phyloP scores from a whole-genome alignment of 495 filamentous ascomycete genomes.

The Xeromyces bisporus region DNA sequence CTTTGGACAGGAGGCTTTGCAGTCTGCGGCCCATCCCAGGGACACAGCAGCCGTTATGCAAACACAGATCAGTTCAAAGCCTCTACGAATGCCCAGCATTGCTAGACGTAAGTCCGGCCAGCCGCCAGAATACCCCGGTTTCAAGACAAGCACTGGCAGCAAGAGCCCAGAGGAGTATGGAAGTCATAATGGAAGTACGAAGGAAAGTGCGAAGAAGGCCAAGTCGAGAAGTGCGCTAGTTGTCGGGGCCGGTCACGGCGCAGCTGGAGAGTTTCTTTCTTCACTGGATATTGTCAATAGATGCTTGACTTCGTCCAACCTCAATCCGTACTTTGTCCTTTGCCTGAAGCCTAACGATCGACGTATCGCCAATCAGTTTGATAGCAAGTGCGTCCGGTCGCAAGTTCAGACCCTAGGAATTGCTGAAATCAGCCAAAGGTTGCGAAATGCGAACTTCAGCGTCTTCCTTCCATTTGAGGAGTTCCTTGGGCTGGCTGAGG shows the following conservation, averaged over 20 bases:
- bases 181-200: constrained; percentile 24
- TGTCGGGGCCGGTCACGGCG: constrained; percentile 54
- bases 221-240: constrained; percentile 17
- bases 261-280: constrained; percentile 79
- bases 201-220: constrained; percentile 20
- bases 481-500: constrained; percentile 76
- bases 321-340: constrained; percentile 91
- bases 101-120: constrained; percentile 52
- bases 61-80: constrained; percentile 88
- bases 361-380: constrained; percentile 94
- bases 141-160: constrained; percentile 6
- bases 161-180: constrained; percentile 41
- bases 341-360: constrained; percentile 96
- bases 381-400: constrained; percentile 90
- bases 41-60: constrained; percentile 88
- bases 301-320: constrained; percentile 59
- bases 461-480: constrained; percentile 92
- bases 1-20: constrained; percentile 83
- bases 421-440: constrained; percentile 84
- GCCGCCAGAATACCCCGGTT: constrained; percentile 19
- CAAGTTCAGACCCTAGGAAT: constrained; percentile 94
- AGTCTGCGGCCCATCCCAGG: constrained; percentile 77
- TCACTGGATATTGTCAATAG: constrained; percentile 78
- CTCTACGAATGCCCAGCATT: constrained; percentile 81
- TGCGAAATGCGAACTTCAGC: constrained; percentile 87